These are phyloP conservation scores for Malus asiatica DNA, from an alignment of 306 rosid species.

Conservation along the genomic window DNA sequence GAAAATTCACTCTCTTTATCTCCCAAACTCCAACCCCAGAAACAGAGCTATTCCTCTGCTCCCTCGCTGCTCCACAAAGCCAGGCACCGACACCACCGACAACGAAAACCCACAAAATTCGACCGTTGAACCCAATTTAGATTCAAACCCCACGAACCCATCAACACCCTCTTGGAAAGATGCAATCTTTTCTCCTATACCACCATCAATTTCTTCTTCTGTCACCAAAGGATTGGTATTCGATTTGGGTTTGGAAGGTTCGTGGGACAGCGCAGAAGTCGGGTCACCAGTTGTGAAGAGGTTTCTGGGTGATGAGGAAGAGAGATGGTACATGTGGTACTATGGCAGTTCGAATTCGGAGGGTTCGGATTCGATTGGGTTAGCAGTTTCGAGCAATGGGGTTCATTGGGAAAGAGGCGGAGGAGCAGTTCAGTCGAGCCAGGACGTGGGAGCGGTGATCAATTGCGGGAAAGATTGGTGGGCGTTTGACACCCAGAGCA, in stretches of 20 bases:
- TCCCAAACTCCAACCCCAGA: conserved; percentile 18
- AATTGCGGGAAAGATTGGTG: conserved; percentile 66
- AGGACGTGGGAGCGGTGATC: conserved; percentile 57
- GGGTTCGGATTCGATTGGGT: conserved; percentile 43
- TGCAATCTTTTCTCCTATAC: conserved; percentile 18
- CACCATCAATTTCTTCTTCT: conserved; percentile 10
- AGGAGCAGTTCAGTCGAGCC: conserved; percentile 39
- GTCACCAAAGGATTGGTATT: conserved; percentile 54
- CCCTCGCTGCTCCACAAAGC: conserved; percentile 54
- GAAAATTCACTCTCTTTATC: conserved; percentile 10
- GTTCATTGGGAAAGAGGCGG: conserved; percentile 80
- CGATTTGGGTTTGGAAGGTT: conserved; percentile 40
- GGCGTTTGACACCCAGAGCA: conserved; percentile 57
- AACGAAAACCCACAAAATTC: conserved; percentile 28
- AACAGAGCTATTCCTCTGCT: conserved; percentile 23
- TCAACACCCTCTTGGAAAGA: conserved; percentile 14
- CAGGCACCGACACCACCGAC: conserved; percentile 42
- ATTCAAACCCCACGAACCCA: conserved; percentile 13
- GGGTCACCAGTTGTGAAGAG: conserved; percentile 74
- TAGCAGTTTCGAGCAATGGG: conserved; percentile 79
- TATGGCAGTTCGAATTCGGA: conserved; percentile 39
- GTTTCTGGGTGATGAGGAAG: conserved; percentile 68
- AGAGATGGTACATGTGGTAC: conserved; percentile 89
- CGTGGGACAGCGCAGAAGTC: conserved; percentile 65
- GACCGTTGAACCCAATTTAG: conserved; percentile 22